Evolutionary conservation across 306 rosid genomes (phyloP), one percentile per base, ranked within the genome.

Genomic region (Corylus heterophylla): DNA sequence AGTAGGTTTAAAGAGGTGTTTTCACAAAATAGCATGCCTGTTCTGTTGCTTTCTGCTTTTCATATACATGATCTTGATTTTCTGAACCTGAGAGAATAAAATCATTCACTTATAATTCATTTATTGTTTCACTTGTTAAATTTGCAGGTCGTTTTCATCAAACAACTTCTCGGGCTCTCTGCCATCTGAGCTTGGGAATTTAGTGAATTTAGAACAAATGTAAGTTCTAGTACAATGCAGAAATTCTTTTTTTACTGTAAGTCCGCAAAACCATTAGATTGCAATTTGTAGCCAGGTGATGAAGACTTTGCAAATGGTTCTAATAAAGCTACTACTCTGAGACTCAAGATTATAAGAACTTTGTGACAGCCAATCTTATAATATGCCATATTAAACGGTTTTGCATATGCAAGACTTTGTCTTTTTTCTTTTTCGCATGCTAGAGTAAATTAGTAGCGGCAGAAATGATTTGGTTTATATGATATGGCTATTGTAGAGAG

Each of bases 101-200:
- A 0, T 39, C 27, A 8, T 72, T 51, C 25, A 11, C 48, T 50
- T 37, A 75, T 7, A 47, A 11, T 18, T 50, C 8, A 14, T 14
- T 1, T 17, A 71, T 29, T 69, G 35, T n/a, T 35, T 72, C 73
- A 39, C 25, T 80, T 80, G 14, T 67, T 55, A 72, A 68, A 77
- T 71, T 76, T 87, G 74, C 71, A 94, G 98, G 67, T 16, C 62
- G 31, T 74, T 88, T 73, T 37, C 47, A 58, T 54, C 92, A 68
- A 94, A 92, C 89, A 94, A 88, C 75, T 92, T 92, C 81, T 81
- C 90, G 3, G 97, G 97, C 42, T 51, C 93, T 82, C 81, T 94
- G 16, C 97, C 98, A 55, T 74, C 88, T 16, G 97, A 92, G 76
- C 88, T 94, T 16, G 98, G 98, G 52, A 77, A 81, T 11, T 79